Evolutionary conservation across 768 basidiomycete genomes (phyloP), one percentile per base, ranked within the genome.

Genomic region (Boletus barrowsii): DNA sequence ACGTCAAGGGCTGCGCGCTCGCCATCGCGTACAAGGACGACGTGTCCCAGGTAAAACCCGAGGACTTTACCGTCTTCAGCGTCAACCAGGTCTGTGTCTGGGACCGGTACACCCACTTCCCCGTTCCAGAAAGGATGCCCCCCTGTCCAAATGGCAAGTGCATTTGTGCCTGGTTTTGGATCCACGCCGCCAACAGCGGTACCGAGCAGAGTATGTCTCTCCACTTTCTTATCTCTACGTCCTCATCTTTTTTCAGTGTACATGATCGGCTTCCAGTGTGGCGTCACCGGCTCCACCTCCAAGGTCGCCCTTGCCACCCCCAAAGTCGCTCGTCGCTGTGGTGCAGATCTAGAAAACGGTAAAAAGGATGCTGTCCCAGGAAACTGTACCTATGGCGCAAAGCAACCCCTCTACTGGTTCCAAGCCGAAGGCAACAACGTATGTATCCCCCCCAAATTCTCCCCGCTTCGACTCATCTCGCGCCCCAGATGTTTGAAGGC

Each of bases 1-100:
- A 86, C 59, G 67, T 84, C 35, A 78, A 75, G 47, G 85, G 86
- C 11, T 88, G 87, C 63, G 82, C 79, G 1, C 72, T 93, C 32
- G 87, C 81, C 0, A 90, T 93, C 58, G 80, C 86, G n/a, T 90
- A 93, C 73, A 84, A 87, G 66, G 79, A 69, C 58, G 75, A 90
- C 59, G 80, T 76, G 1, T 70, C 66, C 0, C 59, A 76, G 0
- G 79, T 91, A 8, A 68, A 83, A 61, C 87, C 87, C 0, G 79
- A 76, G 42, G 87, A 90, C 69, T 85, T 90, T 62, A 79, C 83
- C 0, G 73, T 90, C 11, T 90, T 90, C 68, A 86, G 83, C 53
- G 79, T 88, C 13, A 89, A 90, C 63, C 84, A 86, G 45, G 85
- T 82, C 0, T 89, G 87, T 57, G 87, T 88, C 0, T 90, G 84